These are phyloP conservation scores for Solanum virginianum DNA, from an alignment of 257 asterid genomes.

Conservation along the genomic window DNA sequence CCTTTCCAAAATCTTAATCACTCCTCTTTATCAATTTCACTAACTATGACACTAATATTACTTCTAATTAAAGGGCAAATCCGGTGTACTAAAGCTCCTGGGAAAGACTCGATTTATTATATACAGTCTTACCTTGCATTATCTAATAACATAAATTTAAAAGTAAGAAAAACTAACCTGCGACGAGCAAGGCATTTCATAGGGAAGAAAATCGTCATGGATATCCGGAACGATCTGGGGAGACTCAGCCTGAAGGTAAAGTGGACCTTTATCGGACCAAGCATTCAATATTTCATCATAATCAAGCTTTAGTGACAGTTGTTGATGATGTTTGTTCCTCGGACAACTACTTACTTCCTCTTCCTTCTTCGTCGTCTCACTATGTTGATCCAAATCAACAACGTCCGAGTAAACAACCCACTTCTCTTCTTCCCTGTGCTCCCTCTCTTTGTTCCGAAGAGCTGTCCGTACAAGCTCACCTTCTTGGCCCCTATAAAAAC, in stretches of 20 bases:
- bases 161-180: conserved; percentile 22
- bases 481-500: not conserved
- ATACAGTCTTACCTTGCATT: no score
- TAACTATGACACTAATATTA: no score
- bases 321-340: conserved; percentile 2
- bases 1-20: not conserved
- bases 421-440: conserved; percentile 68
- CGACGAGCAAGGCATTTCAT: not conserved
- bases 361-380: conserved; percentile 32
- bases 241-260: conserved; percentile 33
- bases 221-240: conserved; percentile 68
- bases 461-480: conserved; percentile 70
- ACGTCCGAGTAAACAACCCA: conserved; percentile 88
- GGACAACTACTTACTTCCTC: conserved; percentile 79
- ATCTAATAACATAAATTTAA: not conserved
- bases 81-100: no score
- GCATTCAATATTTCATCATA: conserved; percentile 73
- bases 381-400: conserved; percentile 24
- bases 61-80: no score
- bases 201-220: conserved; percentile 20
- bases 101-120: no score
- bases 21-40: not conserved
- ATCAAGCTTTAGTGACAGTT: conserved; percentile 72
- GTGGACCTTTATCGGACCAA: conserved; percentile 77
- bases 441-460: conserved; percentile 55